A percentile compares a stretch with the other conserved stretches of the same genome.
These are phyloP conservation scores for Wickerhamiella parazyma DNA, from an alignment of 805 yeast genomes.

Conservation along the genomic window DNA sequence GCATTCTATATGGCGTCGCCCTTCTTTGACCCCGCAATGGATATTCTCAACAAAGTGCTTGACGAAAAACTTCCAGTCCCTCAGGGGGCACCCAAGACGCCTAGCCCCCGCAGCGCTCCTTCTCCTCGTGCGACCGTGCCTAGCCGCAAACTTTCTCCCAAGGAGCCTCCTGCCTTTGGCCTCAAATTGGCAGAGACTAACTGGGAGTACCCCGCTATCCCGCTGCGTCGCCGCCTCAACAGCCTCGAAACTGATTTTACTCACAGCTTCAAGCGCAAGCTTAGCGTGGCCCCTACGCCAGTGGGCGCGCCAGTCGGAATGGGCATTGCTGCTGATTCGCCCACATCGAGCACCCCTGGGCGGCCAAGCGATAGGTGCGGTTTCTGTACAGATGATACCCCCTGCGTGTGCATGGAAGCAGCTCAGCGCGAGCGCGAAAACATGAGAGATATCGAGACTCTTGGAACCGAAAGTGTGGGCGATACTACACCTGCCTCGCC, in stretches of 20 bases:
- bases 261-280: conserved; percentile 6
- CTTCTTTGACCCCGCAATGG: conserved; percentile 11
- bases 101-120: background rate
- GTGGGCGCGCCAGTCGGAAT: no score
- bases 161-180: conserved; percentile 12
- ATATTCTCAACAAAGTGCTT: conserved; percentile 25
- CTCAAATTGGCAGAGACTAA: conserved; percentile 15
- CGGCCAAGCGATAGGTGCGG: conserved; percentile 58
- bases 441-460: conserved; percentile 19
- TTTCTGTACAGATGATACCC: conserved; percentile 81
- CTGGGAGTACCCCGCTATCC: conserved; percentile 21
- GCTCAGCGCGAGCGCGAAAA: conserved; percentile 32
- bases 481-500: no score
- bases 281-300: conserved; percentile 45
- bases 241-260: conserved; percentile 20
- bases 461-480: conserved; percentile 15
- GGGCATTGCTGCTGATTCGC: conserved; percentile 23
- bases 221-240: conserved; percentile 16
- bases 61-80: conserved; percentile 26
- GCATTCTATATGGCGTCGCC: conserved; percentile 3
- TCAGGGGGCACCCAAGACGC: background rate
- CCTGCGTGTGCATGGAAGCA: conserved; percentile 83
- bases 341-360: conserved; percentile 1
- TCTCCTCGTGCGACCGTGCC: background rate
- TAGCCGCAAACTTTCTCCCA: conserved; percentile 1